These are phyloP conservation scores for Thalassiosira oceanica DNA, from an alignment of 352 stramenopile species.

Conservation along the genomic window DNA sequence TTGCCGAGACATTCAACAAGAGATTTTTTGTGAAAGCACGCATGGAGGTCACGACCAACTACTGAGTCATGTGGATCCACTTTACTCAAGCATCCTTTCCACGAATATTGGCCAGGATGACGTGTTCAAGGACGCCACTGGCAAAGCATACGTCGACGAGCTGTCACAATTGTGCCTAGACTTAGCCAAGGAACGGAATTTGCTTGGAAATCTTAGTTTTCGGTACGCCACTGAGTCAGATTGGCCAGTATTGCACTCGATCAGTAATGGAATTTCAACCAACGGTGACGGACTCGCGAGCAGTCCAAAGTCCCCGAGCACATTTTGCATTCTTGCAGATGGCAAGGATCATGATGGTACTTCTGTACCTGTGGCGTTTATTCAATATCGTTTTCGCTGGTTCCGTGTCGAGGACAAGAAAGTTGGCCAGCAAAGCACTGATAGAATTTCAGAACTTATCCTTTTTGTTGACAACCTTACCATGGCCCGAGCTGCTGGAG, in stretches of 20 bases:
- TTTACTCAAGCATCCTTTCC: slow-evolving; percentile 37
- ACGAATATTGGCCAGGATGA: slow-evolving; percentile 48
- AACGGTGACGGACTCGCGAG: no score
- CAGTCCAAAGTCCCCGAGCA: no score
- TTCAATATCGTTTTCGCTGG: slow-evolving; percentile 60
- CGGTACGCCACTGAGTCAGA: no score
- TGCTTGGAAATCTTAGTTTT: no score
- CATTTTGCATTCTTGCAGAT: slow-evolving; percentile 45
- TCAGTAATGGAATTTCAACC: no score
- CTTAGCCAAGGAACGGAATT: slow-evolving; percentile 35
- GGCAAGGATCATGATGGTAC: no score
- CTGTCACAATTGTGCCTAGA: slow-evolving; percentile 39
- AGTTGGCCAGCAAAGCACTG: slow-evolving; percentile 8
- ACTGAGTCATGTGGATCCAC: slow-evolving; percentile 40
- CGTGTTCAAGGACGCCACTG: slow-evolving; percentile 42
- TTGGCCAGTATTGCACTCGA: no score
- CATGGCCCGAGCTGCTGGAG: background rate
- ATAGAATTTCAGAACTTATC: slow-evolving; percentile 46
- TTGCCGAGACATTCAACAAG: no score
- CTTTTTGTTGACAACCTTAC: slow-evolving; percentile 47
- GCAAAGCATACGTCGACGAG: slow-evolving; percentile 26
- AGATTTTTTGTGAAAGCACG: no score
- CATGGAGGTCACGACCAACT: no score
- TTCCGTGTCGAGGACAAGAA: slow-evolving; percentile 50
- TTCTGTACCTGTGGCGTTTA: slow-evolving; percentile 29